Evolutionary conservation across 2,329 filamentous ascomycete species (phyloP).

Genomic region (Chaetomium olivaceum): DNA sequence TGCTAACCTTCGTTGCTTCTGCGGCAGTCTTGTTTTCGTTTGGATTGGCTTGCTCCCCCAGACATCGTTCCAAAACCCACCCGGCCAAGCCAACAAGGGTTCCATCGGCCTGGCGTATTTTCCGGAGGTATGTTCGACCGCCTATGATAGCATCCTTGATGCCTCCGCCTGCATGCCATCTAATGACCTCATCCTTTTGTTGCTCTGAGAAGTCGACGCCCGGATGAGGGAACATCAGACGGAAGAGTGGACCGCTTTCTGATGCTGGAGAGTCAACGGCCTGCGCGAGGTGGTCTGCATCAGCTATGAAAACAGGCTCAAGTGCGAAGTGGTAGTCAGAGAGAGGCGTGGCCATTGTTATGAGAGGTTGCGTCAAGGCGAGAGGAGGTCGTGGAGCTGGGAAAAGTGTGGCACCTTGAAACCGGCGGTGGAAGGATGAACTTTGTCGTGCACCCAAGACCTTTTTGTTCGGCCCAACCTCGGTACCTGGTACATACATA

Average conservation of each 20-base stretch:
- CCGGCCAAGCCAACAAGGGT: constrained; percentile 16
- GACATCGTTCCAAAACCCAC: constrained; percentile 17
- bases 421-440: no score
- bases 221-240: constrained; percentile 16
- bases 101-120: constrained; percentile 15
- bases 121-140: constrained; percentile 15
- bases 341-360: constrained; percentile 9
- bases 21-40: constrained; percentile 11
- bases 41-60: background rate
- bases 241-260: constrained; percentile 17
- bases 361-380: constrained; percentile 2
- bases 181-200: constrained; percentile 21
- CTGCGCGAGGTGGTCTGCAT: constrained; percentile 16
- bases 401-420: no score
- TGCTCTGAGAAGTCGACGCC: constrained; percentile 18
- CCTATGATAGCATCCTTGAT: constrained; percentile 17
- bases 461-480: no score
- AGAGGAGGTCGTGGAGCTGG: no score
- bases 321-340: constrained; percentile 2
- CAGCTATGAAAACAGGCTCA: constrained; percentile 14
- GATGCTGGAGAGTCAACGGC: constrained; percentile 19
- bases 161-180: constrained; percentile 19
- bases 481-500: no score
- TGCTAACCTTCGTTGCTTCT: no score
- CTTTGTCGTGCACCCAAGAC: no score